Base-by-base conservation (phyloP, 805 yeast species). In the Diddensiella caesifluorescens region DNA sequence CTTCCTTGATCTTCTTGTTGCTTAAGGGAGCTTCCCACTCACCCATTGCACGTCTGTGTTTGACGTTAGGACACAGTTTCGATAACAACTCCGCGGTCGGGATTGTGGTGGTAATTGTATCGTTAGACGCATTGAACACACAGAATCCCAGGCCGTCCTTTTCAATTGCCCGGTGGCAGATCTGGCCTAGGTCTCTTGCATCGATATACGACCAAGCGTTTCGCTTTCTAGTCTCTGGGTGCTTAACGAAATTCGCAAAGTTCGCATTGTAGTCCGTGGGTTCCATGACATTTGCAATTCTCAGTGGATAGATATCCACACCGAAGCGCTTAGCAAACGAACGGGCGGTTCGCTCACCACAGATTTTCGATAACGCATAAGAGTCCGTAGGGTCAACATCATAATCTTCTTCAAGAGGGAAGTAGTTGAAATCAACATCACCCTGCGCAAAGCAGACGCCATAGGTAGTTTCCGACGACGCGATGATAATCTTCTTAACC, bases 381-480 rank as follows among this genome's bases (percentile, higher is more conserved):
- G 47, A 44, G 27, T 44, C 47, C 42, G 30, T 40, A 5, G 47
- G 47, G 22, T 44, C 42, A 18, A 29, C 35, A 15, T 44, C 47
- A 32, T 44, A 44, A 25, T 35, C 44, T 19, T 44, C 47, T 30
- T 44, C 47, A 15, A 44, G 39, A n/a, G 47, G 47, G 41, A 44
- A 44, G 21, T 25, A 25, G 35, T 44, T 39, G 44, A 35, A 44
- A 16, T 44, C 47, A 15, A 16, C 23, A 25, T 44, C 47, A 3
- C 47, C 47, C 36, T 44, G 47, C n/a, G 47, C 27, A 37, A 44
- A 44, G 25, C 47, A 44, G 32, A 44, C 47, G 12, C 47, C 47
- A 25, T 44, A 44, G 13, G 47, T 44, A 2, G 47, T 44, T 41
- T 44, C 47, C 16, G 47, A 44, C 16, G 47, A 44, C 18, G 47